These are phyloP conservation scores for Xanthoconium stramineum DNA, from an alignment of 768 basidiomycete species.

Conservation along the genomic window DNA sequence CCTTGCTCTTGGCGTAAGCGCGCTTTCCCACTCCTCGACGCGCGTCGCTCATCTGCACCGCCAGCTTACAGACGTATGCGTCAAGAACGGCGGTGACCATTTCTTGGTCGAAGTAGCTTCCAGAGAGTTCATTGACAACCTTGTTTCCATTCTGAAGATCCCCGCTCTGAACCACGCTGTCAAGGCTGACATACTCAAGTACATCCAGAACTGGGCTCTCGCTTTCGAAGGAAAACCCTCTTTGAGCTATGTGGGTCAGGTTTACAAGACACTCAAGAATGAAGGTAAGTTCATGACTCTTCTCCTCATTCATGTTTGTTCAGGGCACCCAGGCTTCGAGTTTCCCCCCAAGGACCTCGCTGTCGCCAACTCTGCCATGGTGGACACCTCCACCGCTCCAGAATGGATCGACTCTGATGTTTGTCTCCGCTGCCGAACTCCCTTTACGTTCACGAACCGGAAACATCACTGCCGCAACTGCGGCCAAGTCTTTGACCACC, in stretches of 20 bases:
- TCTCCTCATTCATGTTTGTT: not conserved
- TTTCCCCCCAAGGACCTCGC: conserved; percentile 81
- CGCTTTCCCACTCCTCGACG: not conserved
- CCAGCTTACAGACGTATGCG: conserved; percentile 84
- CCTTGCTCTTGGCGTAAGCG: conserved; percentile 75
- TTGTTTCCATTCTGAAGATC: conserved; percentile 83
- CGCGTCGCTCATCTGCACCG: conserved; percentile 1
- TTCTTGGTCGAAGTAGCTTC: conserved; percentile 84
- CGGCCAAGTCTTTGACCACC: conserved; percentile 93
- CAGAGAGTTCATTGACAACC: conserved; percentile 90
- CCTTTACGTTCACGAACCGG: conserved; percentile 93
- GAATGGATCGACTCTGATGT: conserved; percentile 98
- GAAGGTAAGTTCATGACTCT: conserved; percentile 55
- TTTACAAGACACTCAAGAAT: conserved; percentile 69
- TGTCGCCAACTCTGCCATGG: conserved; percentile 75
- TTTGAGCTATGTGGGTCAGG: conserved; percentile 72
- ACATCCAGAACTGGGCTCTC: conserved; percentile 92
- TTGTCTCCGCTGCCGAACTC: conserved; percentile 86
- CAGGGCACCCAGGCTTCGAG: conserved; percentile 53
- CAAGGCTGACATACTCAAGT: conserved; percentile 69
- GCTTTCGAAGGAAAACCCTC: conserved; percentile 80
- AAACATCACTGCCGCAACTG: conserved; percentile 99
- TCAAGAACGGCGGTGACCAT: conserved; percentile 96
- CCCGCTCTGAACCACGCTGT: conserved; percentile 77
- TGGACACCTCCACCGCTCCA: conserved; percentile 87